Base-by-base conservation (phyloP, 169 alveolate species). In the Cryptosporidium meleagridis region DNA sequence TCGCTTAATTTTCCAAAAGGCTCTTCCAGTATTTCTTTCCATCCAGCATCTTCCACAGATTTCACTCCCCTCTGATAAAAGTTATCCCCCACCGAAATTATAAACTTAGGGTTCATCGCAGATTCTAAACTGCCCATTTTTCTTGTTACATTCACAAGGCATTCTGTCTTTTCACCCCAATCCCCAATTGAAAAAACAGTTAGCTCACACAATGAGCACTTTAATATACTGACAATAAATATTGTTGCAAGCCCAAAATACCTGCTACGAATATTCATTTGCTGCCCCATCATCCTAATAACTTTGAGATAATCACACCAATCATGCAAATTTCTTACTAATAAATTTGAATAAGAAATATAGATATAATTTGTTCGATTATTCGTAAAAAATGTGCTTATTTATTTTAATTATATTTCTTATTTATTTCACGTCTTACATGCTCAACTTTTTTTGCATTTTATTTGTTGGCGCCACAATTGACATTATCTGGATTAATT, bases 141-240 rank as follows among this genome's bases (percentile, higher is more conserved):
- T 9, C 29, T 14, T 14, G 75, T 80, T 31, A 80, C 44, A 10
- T 58, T 51, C 29, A 26, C 7, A 23, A 62, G 67, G 68, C 89
- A 80, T 1, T 41, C 68, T 3, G 75, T 80, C 33, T 26, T 65
- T 62, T 80, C 68, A 18, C 89, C 89, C 89, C 89, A 80, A 29
- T 80, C 89, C 18, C 80, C 89, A 45, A 80, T 80, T 44, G 65
- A 62, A 62, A 80, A 80, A n/a, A 65, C 68, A 21, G 75, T 80
- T 26, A 80, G 51, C 65, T 80, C 80, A 44, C 80, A 80, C 18
- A 31, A 65, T 23, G 72, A 65, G 26, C 14, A 33, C 4, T 5
- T 37, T 33, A 65, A 39, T n/a, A 37, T 39, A 9, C 72, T 29
- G 12, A 65, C 12, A 65, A 65, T 65, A 21, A 65, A 65, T 48